phyloP scores from a whole-genome alignment of 2,329 filamentous ascomycete genomes.

The Verticillium klebahnii region DNA sequence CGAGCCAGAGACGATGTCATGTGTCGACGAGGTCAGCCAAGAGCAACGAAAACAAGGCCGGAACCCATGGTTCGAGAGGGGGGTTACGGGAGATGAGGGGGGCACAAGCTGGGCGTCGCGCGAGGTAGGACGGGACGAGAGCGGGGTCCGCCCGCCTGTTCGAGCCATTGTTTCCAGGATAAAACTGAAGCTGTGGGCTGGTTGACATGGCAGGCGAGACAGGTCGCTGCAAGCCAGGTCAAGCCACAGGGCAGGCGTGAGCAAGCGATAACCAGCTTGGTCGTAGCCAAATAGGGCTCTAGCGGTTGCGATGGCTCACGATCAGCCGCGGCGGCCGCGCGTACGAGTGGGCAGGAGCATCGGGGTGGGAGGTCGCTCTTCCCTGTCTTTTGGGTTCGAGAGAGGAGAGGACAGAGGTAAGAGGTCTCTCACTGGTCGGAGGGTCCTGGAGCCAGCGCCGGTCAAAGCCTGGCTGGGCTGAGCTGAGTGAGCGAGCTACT shows the following conservation, averaged over 20 bases:
- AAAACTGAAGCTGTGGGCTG: not conserved
- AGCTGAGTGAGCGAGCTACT: not conserved
- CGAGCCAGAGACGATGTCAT: slow-evolving; percentile 1
- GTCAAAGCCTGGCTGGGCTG: too few relatives aligned
- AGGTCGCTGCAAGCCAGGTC: not conserved
- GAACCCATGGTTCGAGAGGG: not conserved
- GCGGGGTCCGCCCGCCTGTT: not conserved
- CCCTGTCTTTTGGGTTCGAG: not conserved
- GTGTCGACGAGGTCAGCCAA: slow-evolving; percentile 1
- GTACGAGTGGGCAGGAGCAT: not conserved
- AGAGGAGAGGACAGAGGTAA: not conserved
- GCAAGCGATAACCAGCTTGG: not conserved
- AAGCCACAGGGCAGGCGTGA: not conserved
- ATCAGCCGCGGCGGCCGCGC: not conserved
- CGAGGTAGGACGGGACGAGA: not conserved
- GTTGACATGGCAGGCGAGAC: not conserved
- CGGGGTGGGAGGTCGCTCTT: not conserved
- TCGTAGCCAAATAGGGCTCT: not conserved
- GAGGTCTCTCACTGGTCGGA: not conserved
- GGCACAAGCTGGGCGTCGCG: not conserved
- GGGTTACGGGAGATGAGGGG: not conserved
- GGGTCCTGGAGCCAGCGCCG: too few relatives aligned
- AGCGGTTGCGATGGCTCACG: not conserved
- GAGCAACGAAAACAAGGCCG: not conserved
- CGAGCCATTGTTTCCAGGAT: not conserved